Conservation (phyloP, 371 early-diverging fungal genomes). For the Apophysomyces ossiformis region DNA sequence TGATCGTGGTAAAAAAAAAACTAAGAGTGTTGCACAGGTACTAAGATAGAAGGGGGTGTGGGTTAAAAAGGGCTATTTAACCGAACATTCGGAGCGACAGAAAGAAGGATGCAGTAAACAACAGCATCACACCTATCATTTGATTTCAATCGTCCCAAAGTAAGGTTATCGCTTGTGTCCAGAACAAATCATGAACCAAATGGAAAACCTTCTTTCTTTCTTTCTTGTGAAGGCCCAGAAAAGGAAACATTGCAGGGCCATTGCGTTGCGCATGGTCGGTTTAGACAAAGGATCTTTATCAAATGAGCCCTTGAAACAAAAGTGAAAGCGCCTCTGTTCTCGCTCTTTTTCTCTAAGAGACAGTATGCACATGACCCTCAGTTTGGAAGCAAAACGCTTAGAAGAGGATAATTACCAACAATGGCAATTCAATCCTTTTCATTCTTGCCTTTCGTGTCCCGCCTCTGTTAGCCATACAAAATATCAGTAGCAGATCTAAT, state of each 20-base stretch:
- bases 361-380: too few relatives aligned
- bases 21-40: neutral
- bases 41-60: too few relatives aligned
- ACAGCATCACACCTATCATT: too few relatives aligned
- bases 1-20: conserved; percentile 9
- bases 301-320: too few relatives aligned
- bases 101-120: neutral
- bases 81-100: neutral
- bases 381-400: neutral
- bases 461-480: too few relatives aligned
- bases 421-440: neutral
- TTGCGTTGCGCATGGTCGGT: neutral
- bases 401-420: conserved; percentile 1
- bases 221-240: neutral
- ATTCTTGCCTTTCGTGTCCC: neutral
- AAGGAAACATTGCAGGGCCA: neutral
- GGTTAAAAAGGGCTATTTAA: neutral
- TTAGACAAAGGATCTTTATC: neutral
- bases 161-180: neutral
- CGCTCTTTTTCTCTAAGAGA: neutral
- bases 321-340: neutral
- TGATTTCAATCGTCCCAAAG: too few relatives aligned
- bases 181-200: neutral
- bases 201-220: neutral
- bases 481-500: too few relatives aligned